phyloP scores from a whole-genome alignment of 2,329 filamentous ascomycete genomes.

The Xenoacremonium recifei region DNA sequence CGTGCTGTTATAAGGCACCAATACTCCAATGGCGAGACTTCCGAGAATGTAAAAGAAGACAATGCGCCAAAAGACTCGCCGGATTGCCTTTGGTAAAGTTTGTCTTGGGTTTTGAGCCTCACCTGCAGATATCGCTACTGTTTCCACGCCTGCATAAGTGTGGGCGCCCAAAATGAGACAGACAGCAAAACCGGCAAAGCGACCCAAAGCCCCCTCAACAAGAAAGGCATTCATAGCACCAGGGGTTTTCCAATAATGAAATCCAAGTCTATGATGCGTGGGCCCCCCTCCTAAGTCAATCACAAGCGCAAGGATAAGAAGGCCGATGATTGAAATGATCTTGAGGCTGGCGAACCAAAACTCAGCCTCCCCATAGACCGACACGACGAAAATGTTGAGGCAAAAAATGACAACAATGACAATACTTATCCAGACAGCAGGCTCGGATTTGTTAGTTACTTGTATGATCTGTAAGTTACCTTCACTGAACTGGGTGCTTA shows the following conservation, averaged over 20 bases:
- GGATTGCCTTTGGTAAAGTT: conserved; percentile 34
- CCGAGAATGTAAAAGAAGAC: conserved; percentile 36
- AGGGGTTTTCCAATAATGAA: background rate
- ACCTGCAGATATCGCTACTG: conserved; percentile 32
- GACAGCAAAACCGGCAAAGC: conserved; percentile 43
- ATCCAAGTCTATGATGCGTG: conserved; percentile 23
- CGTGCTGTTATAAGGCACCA: conserved; percentile 34
- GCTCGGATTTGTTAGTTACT: no score
- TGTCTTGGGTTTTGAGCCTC: conserved; percentile 34
- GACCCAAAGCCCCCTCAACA: conserved; percentile 22
- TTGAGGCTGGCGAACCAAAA: conserved; percentile 49
- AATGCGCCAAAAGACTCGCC: conserved; percentile 34
- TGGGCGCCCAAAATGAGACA: conserved; percentile 49
- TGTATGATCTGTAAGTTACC: no score
- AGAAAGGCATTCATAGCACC: background rate
- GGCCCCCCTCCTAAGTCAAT: conserved; percentile 46
- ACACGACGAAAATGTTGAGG: conserved; percentile 38
- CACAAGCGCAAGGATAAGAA: conserved; percentile 49
- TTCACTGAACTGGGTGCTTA: no score
- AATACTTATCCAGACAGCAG: no score
- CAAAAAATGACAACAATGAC: conserved; percentile 36
- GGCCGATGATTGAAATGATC: conserved; percentile 45
- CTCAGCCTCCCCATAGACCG: conserved; percentile 54
- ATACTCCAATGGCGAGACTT: conserved; percentile 37
- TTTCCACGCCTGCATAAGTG: conserved; percentile 44